These are phyloP conservation scores for Kwoniella shivajii DNA, from an alignment of 1,284 basidiomycete species.

Conservation along the genomic window DNA sequence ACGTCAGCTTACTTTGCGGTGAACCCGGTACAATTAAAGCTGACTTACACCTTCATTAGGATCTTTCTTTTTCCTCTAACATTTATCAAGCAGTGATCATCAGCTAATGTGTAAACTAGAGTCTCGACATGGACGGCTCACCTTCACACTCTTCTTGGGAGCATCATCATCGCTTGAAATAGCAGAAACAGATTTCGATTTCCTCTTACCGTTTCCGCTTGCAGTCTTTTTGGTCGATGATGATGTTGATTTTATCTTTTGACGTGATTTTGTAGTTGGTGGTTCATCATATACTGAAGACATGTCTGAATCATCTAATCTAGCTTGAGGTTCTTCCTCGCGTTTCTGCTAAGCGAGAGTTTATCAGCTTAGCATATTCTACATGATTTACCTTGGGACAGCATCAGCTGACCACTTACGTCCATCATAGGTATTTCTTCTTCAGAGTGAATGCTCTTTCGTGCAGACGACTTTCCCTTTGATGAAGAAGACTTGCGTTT, in stretches of 20 bases:
- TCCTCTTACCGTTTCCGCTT: neutral
- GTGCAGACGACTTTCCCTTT: too few species aligned
- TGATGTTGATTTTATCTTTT: neutral
- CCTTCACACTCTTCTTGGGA: slow-evolving; percentile 1
- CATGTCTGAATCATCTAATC: slow-evolving; percentile 27
- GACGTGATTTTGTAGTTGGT: slow-evolving; percentile 2
- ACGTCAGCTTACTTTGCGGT: neutral
- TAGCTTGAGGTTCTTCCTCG: slow-evolving; percentile 1
- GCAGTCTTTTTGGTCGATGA: neutral
- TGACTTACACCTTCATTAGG: slow-evolving; percentile 38
- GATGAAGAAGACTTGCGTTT: too few species aligned
- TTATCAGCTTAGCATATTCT: too few species aligned
- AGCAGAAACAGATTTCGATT: neutral
- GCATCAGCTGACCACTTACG: too few species aligned
- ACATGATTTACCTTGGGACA: too few species aligned
- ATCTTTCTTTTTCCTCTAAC: slow-evolving; percentile 24
- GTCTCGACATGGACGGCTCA: too few species aligned
- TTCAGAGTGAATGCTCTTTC: too few species aligned
- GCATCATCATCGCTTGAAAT: slow-evolving; percentile 2
- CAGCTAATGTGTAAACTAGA: too few species aligned
- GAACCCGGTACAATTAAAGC: too few species aligned
- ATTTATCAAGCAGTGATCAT: too few species aligned
- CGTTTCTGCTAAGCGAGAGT: neutral
- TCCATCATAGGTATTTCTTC: too few species aligned
- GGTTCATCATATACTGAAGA: slow-evolving; percentile 33